These are phyloP conservation scores for Sclerotinia trifoliorum DNA, from an alignment of 2,329 filamentous ascomycete species.

Conservation along the genomic window DNA sequence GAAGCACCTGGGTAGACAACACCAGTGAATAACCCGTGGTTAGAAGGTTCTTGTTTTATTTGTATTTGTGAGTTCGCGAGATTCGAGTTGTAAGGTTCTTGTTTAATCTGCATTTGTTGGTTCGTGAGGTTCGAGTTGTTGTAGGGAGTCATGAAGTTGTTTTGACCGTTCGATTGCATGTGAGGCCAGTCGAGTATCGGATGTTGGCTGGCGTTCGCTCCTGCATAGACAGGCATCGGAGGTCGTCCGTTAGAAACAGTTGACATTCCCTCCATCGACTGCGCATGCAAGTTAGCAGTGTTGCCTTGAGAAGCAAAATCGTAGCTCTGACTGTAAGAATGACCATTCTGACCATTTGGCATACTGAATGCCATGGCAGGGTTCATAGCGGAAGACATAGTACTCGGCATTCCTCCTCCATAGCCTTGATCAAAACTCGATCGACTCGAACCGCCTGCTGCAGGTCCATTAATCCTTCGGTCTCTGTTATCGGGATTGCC, in stretches of 20 bases:
- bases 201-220: conserved; percentile 56
- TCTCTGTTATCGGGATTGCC: conserved; percentile 57
- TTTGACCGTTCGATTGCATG: conserved; percentile 70
- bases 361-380: conserved; percentile 62
- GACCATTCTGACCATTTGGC: conserved; percentile 59
- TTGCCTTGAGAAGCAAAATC: conserved; percentile 40
- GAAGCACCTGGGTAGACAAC: conserved; percentile 32
- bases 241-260: conserved; percentile 42
- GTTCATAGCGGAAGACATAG: conserved; percentile 62
- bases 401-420: conserved; percentile 55
- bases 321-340: conserved; percentile 41
- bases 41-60: conserved; percentile 59
- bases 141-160: conserved; percentile 56
- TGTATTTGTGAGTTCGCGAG: conserved; percentile 66
- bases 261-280: conserved; percentile 33
- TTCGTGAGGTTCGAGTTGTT: conserved; percentile 59
- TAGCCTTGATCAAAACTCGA: conserved; percentile 54
- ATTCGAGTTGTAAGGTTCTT: conserved; percentile 53
- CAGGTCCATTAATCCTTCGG: conserved; percentile 55
- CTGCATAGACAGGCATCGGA: conserved; percentile 48
- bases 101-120: conserved; percentile 68
- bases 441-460: conserved; percentile 49
- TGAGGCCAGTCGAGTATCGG: conserved; percentile 71
- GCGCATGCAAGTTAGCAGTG: conserved; percentile 36
- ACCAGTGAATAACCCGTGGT: conserved; percentile 54